These are phyloP conservation scores for Mortierella sp. DNA, from an alignment of 371 early-diverging fungal species.

Conservation along the genomic window DNA sequence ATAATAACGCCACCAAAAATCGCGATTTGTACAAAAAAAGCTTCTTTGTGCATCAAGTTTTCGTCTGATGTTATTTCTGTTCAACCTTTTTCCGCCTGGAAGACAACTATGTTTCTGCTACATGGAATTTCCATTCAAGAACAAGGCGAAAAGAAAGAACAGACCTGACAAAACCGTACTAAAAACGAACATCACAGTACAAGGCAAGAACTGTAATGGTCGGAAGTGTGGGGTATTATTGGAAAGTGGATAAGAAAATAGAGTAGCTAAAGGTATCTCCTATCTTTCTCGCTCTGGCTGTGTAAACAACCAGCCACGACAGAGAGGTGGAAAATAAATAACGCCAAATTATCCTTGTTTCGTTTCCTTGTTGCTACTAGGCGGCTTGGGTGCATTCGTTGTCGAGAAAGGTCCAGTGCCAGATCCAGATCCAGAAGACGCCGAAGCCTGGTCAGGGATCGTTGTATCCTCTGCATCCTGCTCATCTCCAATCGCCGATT, in stretches of 20 bases:
- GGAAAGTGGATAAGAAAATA: background rate
- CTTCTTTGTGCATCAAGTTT: background rate
- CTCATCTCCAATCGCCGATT: background rate
- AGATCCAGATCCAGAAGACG: conserved; percentile 23
- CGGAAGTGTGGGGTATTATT: background rate
- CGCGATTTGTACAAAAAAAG: too few relatives aligned
- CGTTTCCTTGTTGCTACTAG: background rate
- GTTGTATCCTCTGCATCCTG: background rate
- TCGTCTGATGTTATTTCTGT: background rate
- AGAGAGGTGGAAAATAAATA: background rate
- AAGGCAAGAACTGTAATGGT: background rate
- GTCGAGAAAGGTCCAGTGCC: conserved; percentile 4
- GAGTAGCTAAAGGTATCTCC: background rate
- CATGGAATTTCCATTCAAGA: background rate
- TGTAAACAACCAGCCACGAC: too few relatives aligned
- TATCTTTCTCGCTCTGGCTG: background rate
- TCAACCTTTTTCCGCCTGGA: background rate
- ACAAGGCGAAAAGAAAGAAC: background rate
- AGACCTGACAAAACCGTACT: too few relatives aligned
- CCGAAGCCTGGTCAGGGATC: conserved; percentile 18
- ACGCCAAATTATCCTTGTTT: background rate
- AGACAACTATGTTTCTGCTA: background rate
- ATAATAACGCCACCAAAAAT: conserved; percentile 1
- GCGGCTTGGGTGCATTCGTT: background rate
- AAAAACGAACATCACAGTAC: too few relatives aligned